Evolutionary conservation across 129 eudicot genomes (phyloP).

Genomic region (Daucus carota): DNA sequence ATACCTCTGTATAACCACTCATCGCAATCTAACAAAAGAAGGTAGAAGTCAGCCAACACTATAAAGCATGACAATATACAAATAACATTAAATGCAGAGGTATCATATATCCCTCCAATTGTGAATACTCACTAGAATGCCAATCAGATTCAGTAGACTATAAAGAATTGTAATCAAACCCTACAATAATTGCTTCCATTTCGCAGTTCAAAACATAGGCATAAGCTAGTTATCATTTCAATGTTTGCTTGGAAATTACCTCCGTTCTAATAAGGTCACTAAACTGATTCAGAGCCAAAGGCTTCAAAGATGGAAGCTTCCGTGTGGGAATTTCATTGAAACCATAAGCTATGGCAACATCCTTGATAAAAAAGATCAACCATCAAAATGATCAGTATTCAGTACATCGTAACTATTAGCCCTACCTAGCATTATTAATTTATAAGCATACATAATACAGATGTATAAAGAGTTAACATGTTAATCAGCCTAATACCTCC

Average conservation of each 20-base stretch:
- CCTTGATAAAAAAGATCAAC: slow-evolving; percentile 31
- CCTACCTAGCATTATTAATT: background rate
- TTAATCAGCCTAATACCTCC: slow-evolving; percentile 46
- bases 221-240: background rate
- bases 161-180: background rate
- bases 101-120: background rate
- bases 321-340: slow-evolving; percentile 76
- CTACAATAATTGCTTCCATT: background rate
- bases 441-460: background rate
- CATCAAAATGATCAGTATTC: background rate
- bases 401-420: background rate
- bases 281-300: slow-evolving; percentile 65
- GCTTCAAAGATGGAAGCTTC: slow-evolving; percentile 60
- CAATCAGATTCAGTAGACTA: background rate
- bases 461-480: background rate
- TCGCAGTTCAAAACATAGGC: background rate
- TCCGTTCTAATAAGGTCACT: slow-evolving; percentile 72
- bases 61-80: background rate
- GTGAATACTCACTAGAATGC: background rate
- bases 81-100: background rate
- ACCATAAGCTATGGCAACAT: slow-evolving; percentile 97
- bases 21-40: slow-evolving; percentile 51
- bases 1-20: slow-evolving; percentile 83
- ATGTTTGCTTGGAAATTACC: slow-evolving; percentile 30
- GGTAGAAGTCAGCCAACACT: background rate